Base-by-base conservation (phyloP, 352 stramenopile species). In the Phytophthora boehmeriae region DNA sequence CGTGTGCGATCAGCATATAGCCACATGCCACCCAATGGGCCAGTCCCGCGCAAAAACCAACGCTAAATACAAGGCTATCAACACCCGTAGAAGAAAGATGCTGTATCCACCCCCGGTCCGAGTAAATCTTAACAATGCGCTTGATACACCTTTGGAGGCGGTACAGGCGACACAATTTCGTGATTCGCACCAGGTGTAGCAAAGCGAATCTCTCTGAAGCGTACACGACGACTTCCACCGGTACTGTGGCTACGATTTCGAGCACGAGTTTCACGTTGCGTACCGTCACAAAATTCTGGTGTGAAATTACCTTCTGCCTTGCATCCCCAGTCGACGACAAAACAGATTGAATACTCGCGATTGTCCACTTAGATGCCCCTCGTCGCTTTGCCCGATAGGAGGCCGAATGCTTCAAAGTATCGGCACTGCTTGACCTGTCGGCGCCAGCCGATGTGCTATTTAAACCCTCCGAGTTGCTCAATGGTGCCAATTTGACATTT, bases 1-100 rank as follows among this genome's bases (percentile, higher is more conserved):
- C 28, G 19, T 91, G 78, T 6, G 68, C 82, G 16, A 91, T 69
- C 14, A 88, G 36, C 71, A 93, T 88, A 56, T 92, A 93, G 1
- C 74, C 79, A 19, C 80, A 91, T 1, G 80, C 80, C 16, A 74
- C 55, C 73, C 78, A 90, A 53, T 93, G 83, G n/a, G 53, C 68
- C 22, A 85, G 17, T 5, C 66, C 41, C 1, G 74, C 42, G 22
- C 63, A 78, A 0, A 85, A 8, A 0, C 67, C 50, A n/a, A 92
- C 68, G 13, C 56, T 77, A 6, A 55, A 56, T 30, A 69, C 63
- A 1, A 91, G 69, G 0, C 43, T 75, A n/a, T 81, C 79, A 13
- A 90, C 81, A 1, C 78, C 78, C 1, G 76, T 89, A 32, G 88
- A 81, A 1, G 76, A 78, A 5, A 90, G 39, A 1, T 75, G 64